Evolutionary conservation across 352 stramenopile species (phyloP).

Genomic region (Phytopythium sindhum): DNA sequence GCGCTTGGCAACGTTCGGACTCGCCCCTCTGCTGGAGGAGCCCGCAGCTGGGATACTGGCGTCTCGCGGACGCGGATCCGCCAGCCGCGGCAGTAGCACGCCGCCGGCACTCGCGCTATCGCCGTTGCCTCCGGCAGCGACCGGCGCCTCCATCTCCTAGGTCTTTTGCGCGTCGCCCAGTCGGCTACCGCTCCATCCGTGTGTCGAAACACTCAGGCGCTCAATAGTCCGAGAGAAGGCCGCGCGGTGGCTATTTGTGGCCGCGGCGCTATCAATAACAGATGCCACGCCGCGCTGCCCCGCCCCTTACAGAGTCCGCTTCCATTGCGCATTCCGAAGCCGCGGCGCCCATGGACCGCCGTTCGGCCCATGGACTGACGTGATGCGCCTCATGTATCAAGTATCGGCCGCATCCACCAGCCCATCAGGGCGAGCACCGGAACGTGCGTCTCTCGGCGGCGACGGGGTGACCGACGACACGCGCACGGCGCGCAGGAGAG

Average conservation of each 20-base stretch:
- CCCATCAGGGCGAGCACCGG: no score
- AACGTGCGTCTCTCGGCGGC: no score
- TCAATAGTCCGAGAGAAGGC: no score
- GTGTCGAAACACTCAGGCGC: neutral
- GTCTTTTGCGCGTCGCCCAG: neutral
- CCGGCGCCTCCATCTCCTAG: neutral
- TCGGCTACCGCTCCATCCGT: neutral
- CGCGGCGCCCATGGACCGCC: no score
- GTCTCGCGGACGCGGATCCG: neutral
- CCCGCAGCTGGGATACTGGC: neutral
- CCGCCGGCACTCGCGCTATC: neutral
- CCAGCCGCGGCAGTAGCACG: neutral
- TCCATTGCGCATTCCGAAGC: no score
- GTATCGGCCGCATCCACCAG: no score
- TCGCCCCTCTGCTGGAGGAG: constrained; percentile 5
- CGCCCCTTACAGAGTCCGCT: no score
- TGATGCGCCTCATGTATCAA: no score
- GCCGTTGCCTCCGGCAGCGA: neutral
- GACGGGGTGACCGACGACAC: no score
- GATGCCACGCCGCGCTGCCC: no score
- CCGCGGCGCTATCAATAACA: neutral
- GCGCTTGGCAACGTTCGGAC: constrained; percentile 25
- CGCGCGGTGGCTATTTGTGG: neutral
- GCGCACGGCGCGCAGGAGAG: no score
- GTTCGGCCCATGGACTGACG: no score